Evolutionary conservation across 2,329 filamentous ascomycete species (phyloP).

Genomic region (Zymoseptoria crescenta): DNA sequence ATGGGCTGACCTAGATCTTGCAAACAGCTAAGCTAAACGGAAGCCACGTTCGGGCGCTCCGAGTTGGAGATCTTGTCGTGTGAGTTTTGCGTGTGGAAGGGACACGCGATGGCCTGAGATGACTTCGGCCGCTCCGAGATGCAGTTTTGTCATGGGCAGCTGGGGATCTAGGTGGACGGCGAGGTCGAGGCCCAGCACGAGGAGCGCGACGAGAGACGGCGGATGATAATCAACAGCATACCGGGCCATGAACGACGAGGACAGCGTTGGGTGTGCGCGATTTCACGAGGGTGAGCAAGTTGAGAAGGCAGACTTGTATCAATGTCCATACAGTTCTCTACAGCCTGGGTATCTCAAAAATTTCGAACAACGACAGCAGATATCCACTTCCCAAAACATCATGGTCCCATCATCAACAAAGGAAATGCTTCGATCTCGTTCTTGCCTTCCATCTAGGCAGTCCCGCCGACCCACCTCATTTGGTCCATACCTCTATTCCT

Average conservation of each 20-base stretch:
- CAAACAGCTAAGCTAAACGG: neutral
- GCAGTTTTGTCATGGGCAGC: neutral
- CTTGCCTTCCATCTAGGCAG: neutral
- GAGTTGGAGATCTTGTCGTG: neutral
- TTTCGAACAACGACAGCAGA: neutral
- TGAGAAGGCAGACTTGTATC: too few relatives aligned
- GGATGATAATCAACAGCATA: neutral
- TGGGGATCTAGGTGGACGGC: neutral
- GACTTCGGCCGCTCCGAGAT: neutral
- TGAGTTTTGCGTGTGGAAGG: neutral
- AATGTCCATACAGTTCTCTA: neutral
- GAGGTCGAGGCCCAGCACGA: neutral
- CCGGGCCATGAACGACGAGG: too few relatives aligned
- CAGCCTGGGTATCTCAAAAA: neutral
- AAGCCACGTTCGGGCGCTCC: neutral
- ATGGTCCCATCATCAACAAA: neutral
- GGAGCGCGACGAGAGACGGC: neutral
- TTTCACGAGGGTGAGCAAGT: too few relatives aligned
- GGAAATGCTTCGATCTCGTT: neutral
- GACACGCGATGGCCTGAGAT: neutral
- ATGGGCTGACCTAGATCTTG: neutral
- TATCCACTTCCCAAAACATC: too few relatives aligned
- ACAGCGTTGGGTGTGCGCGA: too few relatives aligned
- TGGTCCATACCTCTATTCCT: constrained; percentile 6
- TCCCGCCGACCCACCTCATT: neutral